phyloP scores from a whole-genome alignment of 306 rosid genomes.

The Urtica urens region DNA sequence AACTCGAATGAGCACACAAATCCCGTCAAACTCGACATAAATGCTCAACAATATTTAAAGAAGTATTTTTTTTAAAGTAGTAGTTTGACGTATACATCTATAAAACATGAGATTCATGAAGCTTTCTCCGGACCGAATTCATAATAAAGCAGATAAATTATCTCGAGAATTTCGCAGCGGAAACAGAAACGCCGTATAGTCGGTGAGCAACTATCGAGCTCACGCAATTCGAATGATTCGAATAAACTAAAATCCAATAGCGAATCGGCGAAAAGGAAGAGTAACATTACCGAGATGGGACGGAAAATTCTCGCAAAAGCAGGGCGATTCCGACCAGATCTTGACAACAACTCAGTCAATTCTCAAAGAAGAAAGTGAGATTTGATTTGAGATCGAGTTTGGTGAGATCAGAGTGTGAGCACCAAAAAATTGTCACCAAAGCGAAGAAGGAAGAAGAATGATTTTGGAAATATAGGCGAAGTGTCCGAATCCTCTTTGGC shows the following conservation, averaged over 20 bases:
- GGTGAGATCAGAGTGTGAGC: constrained; percentile 16
- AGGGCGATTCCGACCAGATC: constrained; percentile 10
- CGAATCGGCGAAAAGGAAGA: background rate
- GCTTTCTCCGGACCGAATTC: background rate
- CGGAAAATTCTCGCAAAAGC: constrained; percentile 5
- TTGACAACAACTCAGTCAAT: constrained; percentile 4
- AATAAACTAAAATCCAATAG: constrained; percentile 3
- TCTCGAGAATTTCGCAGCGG: constrained; percentile 3
- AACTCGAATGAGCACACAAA: too few species aligned
- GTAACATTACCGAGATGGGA: constrained; percentile 12
- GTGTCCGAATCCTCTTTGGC: background rate
- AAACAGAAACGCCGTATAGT: too few species aligned
- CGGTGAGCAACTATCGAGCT: background rate
- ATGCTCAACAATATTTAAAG: too few species aligned
- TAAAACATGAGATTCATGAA: background rate
- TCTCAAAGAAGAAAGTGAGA: background rate
- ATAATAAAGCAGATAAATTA: background rate
- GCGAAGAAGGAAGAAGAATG: background rate
- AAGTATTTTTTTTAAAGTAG: too few species aligned
- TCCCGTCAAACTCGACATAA: too few species aligned
- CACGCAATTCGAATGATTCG: background rate
- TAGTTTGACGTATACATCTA: background rate
- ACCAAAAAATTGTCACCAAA: constrained; percentile 4
- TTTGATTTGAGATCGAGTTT: constrained; percentile 2
- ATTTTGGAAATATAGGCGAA: background rate